Conservation (phyloP, 352 stramenopile species). For the Pythium myriotylum region DNA sequence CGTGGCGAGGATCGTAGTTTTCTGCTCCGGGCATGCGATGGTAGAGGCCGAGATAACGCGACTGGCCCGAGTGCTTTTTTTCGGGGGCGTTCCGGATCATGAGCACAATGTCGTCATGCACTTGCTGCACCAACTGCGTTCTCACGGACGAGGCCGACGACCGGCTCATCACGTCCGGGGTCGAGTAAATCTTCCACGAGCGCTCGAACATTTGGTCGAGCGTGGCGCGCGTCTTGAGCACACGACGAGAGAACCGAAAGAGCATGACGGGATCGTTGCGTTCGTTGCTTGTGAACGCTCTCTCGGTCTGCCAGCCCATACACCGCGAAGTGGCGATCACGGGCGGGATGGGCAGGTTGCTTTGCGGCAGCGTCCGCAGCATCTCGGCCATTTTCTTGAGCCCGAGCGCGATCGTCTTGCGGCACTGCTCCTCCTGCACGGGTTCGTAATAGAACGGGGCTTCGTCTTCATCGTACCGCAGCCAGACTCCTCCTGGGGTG, state of each 20-base stretch:
- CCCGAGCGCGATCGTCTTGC: conserved; percentile 18
- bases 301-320: conserved; percentile 23
- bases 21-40: conserved; percentile 15
- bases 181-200: conserved; percentile 26
- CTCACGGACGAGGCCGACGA: conserved; percentile 16
- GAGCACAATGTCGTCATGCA: conserved; percentile 28
- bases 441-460: conserved; percentile 30
- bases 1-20: conserved; percentile 1
- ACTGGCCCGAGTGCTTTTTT: conserved; percentile 6
- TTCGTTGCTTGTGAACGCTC: conserved; percentile 17
- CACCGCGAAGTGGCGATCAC: conserved; percentile 8
- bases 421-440: conserved; percentile 17
- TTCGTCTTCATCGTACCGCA: conserved; percentile 26
- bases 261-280: conserved; percentile 18
- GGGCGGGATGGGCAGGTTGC: background rate
- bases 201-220: conserved; percentile 13
- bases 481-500: conserved; percentile 23
- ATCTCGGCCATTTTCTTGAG: conserved; percentile 24
- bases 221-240: background rate
- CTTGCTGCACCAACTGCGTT: conserved; percentile 25
- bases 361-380: conserved; percentile 4
- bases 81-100: conserved; percentile 29
- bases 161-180: conserved; percentile 17
- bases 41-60: conserved; percentile 26
- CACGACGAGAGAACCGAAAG: conserved; percentile 22